Percentiles rank a stretch among this genome's conserved stretches.
Evolutionary conservation across 2,329 filamentous ascomycete species (phyloP).

Genomic region (Fusarium lateritium): DNA sequence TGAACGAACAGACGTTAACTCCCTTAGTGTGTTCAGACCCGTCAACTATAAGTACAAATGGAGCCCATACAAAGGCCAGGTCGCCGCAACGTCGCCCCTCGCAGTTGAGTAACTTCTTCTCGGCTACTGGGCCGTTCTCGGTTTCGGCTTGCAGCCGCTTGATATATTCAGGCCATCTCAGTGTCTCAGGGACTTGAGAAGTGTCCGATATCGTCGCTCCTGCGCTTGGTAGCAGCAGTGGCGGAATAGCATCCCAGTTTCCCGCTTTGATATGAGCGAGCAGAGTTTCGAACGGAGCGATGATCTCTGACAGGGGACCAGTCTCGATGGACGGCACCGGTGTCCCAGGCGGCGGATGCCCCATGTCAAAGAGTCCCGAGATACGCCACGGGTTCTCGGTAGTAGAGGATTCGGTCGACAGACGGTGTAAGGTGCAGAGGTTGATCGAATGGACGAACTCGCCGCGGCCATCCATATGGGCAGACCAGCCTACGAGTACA

Average conservation of each 20-base stretch:
- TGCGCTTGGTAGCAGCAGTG: background rate
- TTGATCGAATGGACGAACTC: background rate
- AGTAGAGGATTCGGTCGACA: too few species aligned
- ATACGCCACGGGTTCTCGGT: background rate
- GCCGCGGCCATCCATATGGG: background rate
- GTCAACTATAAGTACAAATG: background rate
- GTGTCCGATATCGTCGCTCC: constrained; percentile 1
- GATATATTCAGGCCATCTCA: background rate
- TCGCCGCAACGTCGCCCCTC: background rate
- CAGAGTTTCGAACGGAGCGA: background rate
- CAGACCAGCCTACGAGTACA: constrained; percentile 2
- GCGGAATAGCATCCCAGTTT: background rate
- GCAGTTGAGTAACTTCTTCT: background rate
- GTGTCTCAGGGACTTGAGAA: background rate
- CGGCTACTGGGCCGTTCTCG: background rate
- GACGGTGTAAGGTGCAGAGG: background rate
- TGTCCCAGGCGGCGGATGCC: background rate
- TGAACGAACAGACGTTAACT: background rate
- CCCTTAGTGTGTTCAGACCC: background rate
- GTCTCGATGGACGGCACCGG: background rate
- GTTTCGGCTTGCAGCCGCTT: background rate
- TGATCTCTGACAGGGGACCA: background rate
- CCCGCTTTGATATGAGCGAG: background rate
- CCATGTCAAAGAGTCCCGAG: constrained; percentile 1
- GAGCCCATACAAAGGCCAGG: constrained; percentile 1